phyloP scores from a whole-genome alignment of 1,284 basidiomycete genomes.

The Pisolithus thermaeus region DNA sequence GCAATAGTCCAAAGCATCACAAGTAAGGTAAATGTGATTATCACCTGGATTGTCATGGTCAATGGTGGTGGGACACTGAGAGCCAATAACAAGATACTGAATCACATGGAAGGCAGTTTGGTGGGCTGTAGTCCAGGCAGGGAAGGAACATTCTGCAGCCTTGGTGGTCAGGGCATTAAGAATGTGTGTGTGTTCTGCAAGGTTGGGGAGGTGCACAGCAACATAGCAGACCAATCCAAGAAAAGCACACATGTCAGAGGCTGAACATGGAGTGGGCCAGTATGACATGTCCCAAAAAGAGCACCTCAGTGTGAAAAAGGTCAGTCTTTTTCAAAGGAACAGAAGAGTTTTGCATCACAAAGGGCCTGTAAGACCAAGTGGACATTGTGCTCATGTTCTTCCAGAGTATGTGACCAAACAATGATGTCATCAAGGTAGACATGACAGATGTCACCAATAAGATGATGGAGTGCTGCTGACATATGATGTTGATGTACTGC shows the following conservation, averaged over 20 bases:
- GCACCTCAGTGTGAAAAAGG: constrained; percentile 14
- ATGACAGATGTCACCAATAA: constrained; percentile 18
- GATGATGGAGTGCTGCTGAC: constrained; percentile 5
- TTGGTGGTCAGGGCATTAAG: constrained; percentile 31
- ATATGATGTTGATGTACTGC: constrained; percentile 7
- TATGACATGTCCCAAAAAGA: constrained; percentile 35
- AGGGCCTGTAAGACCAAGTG: constrained; percentile 19
- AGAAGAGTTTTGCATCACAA: constrained; percentile 15
- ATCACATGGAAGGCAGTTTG: constrained; percentile 33
- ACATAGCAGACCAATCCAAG: constrained; percentile 21
- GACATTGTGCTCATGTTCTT: constrained; percentile 26
- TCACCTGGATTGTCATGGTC: constrained; percentile 25
- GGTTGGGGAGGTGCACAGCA: constrained; percentile 27
- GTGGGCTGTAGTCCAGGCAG: constrained; percentile 26
- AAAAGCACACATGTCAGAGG: constrained; percentile 29
- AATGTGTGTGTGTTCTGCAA: constrained; percentile 29
- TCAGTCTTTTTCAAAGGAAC: constrained; percentile 27
- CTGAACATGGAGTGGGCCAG: constrained; percentile 29
- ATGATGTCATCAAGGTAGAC: constrained; percentile 37
- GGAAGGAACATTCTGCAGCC: constrained; percentile 15
- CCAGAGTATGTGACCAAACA: constrained; percentile 26
- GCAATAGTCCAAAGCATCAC: constrained; percentile 15
- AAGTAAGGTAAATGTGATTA: constrained; percentile 25
- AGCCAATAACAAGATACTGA: constrained; percentile 15
- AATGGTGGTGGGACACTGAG: constrained; percentile 28